Evolutionary conservation across 352 stramenopile genomes (phyloP).

Genomic region (Phytopythium helicoides): DNA sequence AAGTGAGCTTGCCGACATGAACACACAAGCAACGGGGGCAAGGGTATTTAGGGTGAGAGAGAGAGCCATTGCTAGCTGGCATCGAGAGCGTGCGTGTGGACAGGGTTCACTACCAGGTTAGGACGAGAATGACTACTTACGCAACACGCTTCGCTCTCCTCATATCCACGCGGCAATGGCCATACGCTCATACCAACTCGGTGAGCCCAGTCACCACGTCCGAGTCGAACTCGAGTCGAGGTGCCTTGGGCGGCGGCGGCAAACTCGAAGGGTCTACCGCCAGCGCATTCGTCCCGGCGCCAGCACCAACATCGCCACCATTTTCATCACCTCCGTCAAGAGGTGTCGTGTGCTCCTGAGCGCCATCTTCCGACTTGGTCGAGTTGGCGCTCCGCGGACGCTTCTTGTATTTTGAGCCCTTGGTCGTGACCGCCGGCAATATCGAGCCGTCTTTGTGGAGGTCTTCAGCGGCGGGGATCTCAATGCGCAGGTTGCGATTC

Average conservation of each 20-base stretch:
- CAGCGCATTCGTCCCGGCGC: background rate
- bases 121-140: too few species aligned
- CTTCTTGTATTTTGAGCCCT: constrained; percentile 63
- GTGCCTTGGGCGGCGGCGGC: constrained; percentile 34
- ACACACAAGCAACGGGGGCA: background rate
- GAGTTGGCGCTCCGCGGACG: constrained; percentile 25
- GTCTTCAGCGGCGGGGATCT: constrained; percentile 71
- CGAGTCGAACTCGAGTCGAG: constrained; percentile 57
- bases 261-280: background rate
- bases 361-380: background rate
- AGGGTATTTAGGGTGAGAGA: too few species aligned
- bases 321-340: background rate
- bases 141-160: constrained; percentile 1
- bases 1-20: constrained; percentile 19
- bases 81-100: too few species aligned
- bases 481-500: constrained; percentile 64
- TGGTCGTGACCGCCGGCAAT: constrained; percentile 41
- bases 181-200: constrained; percentile 43
- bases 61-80: too few species aligned
- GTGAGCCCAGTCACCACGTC: constrained; percentile 57
- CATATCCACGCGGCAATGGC: background rate
- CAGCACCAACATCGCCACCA: background rate
- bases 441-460: constrained; percentile 69
- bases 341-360: background rate
- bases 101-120: too few species aligned